Percentiles rank a stretch among this genome's conserved stretches.
Conservation (phyloP, 116 monocot species). For the Phalaenopsis hybrid region DNA sequence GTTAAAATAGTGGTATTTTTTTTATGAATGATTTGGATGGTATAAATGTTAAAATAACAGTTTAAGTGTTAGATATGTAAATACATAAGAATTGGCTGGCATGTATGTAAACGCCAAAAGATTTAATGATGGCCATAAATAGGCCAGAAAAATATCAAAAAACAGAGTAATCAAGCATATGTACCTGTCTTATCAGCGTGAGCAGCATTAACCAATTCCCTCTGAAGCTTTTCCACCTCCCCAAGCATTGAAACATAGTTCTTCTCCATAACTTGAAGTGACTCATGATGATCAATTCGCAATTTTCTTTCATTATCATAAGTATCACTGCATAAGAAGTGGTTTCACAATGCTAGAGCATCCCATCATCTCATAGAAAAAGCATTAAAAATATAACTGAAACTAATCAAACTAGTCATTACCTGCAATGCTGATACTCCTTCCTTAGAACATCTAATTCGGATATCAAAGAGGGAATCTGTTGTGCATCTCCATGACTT, state of each 20-base stretch:
- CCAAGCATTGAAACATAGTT: slow-evolving; percentile 62
- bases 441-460: slow-evolving; percentile 51
- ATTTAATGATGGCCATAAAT: neutral
- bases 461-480: slow-evolving; percentile 47
- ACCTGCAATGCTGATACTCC: slow-evolving; percentile 70
- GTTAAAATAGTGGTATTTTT: too few species aligned
- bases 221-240: slow-evolving; percentile 58
- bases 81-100: too few species aligned
- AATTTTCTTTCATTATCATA: slow-evolving; percentile 73
- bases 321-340: slow-evolving; percentile 29
- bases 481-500: slow-evolving; percentile 39
- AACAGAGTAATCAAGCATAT: neutral
- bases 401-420: neutral
- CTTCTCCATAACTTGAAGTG: slow-evolving; percentile 71
- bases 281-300: slow-evolving; percentile 52
- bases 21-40: too few species aligned
- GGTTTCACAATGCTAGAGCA: neutral
- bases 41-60: too few species aligned
- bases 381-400: slow-evolving; percentile 2
- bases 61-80: too few species aligned
- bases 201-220: slow-evolving; percentile 38
- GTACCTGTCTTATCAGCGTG: slow-evolving; percentile 31
- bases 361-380: neutral
- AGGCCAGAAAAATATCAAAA: neutral
- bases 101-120: too few species aligned